Evolutionary conservation across 2,329 filamentous ascomycete genomes (phyloP), one percentile per base, ranked within the genome.

Genomic region (Akanthomyces lecanii): DNA sequence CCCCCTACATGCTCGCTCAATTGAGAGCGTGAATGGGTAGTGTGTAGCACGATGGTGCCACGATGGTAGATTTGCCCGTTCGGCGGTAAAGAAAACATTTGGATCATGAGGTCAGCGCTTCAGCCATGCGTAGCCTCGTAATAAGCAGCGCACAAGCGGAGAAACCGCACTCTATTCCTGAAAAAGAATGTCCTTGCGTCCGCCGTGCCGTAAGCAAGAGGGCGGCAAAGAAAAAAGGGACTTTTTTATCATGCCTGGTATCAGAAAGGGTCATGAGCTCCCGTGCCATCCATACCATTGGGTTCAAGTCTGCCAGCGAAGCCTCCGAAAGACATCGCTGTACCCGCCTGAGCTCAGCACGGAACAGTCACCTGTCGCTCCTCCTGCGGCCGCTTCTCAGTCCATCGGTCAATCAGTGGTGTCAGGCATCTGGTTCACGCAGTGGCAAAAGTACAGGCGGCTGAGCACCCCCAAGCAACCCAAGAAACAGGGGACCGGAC

Each of bases 81-180:
- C 16, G 56, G 56, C 44, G 47, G 56, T 33, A 50, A 59, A 51
- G 16, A 42, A 44, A 51, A 44, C 30, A 12, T 21, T 50, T 51
- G 36, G 28, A 59, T 59, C 56, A 59, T 51, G 56, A 45, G 56
- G 56, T 51, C 56, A 59, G 56, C 56, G 56, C 56, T 51, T 51
- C 56, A 40, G 56, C 56, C 56, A 50, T 50, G 36, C 23, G 30
- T 42, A 12, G 33, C 25, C 56, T 45, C 23, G 23, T 14, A n/a
- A 59, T 59, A 48, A 48, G 55, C 55, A 47, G 42, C 42, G 28
- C 42, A 30, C 47, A 50, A 21, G 4, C 33, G 33, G 38, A 40
- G 38, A 5, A 40, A 14, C 33, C 54, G 40, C 54, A 57, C 40
- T 23, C 40, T 40, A 57, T 57, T 33, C 40, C 54, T 36, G 8